These are phyloP conservation scores for Coniochaeta sp. DNA, from an alignment of 2,329 filamentous ascomycete genomes.

Conservation along the genomic window DNA sequence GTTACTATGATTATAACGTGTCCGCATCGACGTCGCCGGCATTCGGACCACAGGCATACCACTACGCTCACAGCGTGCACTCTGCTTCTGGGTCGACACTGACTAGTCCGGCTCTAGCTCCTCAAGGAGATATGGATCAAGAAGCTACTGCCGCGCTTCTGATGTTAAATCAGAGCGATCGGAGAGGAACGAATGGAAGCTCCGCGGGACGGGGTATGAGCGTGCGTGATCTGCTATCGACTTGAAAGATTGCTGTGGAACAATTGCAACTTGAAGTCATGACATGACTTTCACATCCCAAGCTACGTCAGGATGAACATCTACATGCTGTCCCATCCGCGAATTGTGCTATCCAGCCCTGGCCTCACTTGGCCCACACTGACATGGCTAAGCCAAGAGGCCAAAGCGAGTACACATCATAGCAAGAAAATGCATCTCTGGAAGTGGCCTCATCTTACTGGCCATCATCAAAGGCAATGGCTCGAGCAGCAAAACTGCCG, in stretches of 20 bases:
- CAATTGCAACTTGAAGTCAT: neutral
- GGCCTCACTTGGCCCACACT: too few relatives aligned
- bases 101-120: slow-evolving; percentile 50
- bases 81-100: slow-evolving; percentile 42
- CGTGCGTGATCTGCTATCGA: slow-evolving; percentile 45
- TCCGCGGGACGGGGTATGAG: slow-evolving; percentile 40
- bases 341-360: too few relatives aligned
- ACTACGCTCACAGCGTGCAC: slow-evolving; percentile 24
- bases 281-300: neutral
- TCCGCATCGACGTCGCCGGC: slow-evolving; percentile 48
- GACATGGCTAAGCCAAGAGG: too few relatives aligned
- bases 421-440: too few relatives aligned
- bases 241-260: slow-evolving; percentile 23
- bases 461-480: too few relatives aligned
- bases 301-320: too few relatives aligned
- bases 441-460: too few relatives aligned
- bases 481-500: too few relatives aligned
- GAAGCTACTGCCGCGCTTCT: slow-evolving; percentile 80
- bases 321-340: too few relatives aligned
- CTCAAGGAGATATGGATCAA: slow-evolving; percentile 55
- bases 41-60: slow-evolving; percentile 43
- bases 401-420: too few relatives aligned
- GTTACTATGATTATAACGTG: slow-evolving; percentile 34
- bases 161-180: slow-evolving; percentile 73
- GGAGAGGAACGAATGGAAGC: slow-evolving; percentile 39